A percentile compares a stretch with the other conserved stretches of the same genome.
phyloP scores from a whole-genome alignment of 2,329 filamentous ascomycete genomes.

The Phialophora verrucosa region DNA sequence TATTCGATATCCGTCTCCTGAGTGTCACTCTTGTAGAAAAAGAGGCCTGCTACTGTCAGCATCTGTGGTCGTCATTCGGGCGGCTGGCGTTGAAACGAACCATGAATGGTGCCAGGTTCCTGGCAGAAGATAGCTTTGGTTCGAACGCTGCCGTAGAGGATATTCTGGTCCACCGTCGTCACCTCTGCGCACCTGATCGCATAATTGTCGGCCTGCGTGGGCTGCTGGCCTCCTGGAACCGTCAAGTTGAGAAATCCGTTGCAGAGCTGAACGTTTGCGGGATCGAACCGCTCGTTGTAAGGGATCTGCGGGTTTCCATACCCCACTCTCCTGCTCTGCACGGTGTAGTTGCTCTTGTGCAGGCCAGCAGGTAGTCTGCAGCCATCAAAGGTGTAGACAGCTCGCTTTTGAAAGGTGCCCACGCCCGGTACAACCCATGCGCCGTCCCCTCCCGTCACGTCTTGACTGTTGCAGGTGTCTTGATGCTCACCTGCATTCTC shows the following conservation, averaged over 20 bases:
- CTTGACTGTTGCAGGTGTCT: not conserved
- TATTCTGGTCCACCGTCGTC: constrained; percentile 31
- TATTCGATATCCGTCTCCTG: constrained; percentile 39
- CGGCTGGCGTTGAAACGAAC: constrained; percentile 20
- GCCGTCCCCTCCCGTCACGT: constrained; percentile 19
- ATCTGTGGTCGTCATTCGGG: not conserved
- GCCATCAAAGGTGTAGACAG: constrained; percentile 32
- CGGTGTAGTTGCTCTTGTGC: constrained; percentile 30
- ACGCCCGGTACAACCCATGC: constrained; percentile 33
- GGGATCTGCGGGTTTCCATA: constrained; percentile 14
- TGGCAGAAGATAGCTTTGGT: constrained; percentile 36
- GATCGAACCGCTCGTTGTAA: constrained; percentile 32
- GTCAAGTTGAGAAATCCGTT: constrained; percentile 32
- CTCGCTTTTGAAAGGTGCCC: constrained; percentile 32
- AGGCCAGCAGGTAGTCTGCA: constrained; percentile 34
- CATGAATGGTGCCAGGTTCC: constrained; percentile 37
- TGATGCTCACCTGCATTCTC: not conserved
- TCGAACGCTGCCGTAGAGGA: constrained; percentile 38
- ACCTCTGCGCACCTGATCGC: constrained; percentile 35
- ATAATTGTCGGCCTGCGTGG: constrained; percentile 16
- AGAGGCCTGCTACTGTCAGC: constrained; percentile 27
- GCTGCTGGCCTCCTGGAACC: constrained; percentile 34
- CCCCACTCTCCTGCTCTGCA: constrained; percentile 13
- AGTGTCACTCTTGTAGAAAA: constrained; percentile 37
- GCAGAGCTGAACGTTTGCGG: constrained; percentile 32